These are phyloP conservation scores for Entonaema liquescens DNA, from an alignment of 495 filamentous ascomycete species.

Conservation along the genomic window DNA sequence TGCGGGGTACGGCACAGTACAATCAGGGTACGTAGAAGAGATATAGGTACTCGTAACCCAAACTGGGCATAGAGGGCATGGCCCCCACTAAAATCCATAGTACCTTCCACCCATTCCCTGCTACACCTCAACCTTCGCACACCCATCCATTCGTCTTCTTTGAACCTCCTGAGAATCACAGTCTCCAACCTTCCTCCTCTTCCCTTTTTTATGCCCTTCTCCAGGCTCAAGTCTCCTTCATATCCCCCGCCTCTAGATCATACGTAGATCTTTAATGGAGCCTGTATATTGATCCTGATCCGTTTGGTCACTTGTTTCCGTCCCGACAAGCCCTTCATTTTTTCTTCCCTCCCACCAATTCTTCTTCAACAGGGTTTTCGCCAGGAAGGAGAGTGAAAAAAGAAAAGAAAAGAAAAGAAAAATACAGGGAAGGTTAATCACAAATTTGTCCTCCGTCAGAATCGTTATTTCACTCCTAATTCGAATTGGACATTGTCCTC, in stretches of 20 bases:
- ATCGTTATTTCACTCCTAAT: constrained; percentile 29
- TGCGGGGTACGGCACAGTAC: constrained; percentile 12
- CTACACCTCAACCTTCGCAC: constrained; percentile 23
- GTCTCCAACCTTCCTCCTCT: constrained; percentile 48
- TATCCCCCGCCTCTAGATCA: constrained; percentile 48
- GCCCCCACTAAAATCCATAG: constrained; percentile 44
- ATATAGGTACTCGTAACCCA: constrained; percentile 17
- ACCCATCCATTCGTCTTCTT: constrained; percentile 37
- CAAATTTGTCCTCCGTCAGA: constrained; percentile 30
- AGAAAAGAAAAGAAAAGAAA: neutral
- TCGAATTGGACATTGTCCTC: constrained; percentile 35
- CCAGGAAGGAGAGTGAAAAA: constrained; percentile 31
- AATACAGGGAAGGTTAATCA: constrained; percentile 27
- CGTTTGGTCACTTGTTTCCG: constrained; percentile 44
- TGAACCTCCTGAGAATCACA: constrained; percentile 50
- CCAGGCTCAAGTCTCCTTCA: constrained; percentile 49
- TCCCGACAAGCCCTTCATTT: constrained; percentile 37
- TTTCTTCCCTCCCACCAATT: constrained; percentile 48
- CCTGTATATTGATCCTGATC: constrained; percentile 60
- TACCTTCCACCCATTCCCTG: constrained; percentile 41
- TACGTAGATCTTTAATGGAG: constrained; percentile 66
- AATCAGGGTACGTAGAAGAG: neutral
- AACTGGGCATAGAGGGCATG: constrained; percentile 14
- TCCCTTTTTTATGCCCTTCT: constrained; percentile 52
- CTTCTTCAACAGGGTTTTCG: constrained; percentile 43